phyloP scores from a whole-genome alignment of 2,329 filamentous ascomycete species.

The Exophiala aquamarina region DNA sequence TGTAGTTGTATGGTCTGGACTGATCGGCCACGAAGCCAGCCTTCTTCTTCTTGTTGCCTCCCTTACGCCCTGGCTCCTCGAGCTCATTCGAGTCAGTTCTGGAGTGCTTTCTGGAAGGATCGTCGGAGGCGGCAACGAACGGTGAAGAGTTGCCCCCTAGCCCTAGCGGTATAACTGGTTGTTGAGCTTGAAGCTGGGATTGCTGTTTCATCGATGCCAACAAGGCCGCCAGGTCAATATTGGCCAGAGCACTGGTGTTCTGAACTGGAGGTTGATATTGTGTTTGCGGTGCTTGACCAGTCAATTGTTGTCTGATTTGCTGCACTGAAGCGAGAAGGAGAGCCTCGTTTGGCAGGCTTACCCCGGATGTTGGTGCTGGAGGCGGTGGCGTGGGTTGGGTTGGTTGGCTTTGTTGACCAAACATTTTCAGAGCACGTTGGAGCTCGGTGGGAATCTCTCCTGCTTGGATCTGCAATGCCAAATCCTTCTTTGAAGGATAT shows the following conservation, averaged over 20 bases:
- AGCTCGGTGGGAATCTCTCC: constrained; percentile 14
- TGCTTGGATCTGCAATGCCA: constrained; percentile 29
- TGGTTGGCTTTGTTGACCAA: constrained; percentile 34
- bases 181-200: not conserved
- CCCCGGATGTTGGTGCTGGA: no score
- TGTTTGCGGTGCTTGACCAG: constrained; percentile 16
- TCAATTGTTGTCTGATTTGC: constrained; percentile 33
- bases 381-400: constrained; percentile 27
- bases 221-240: constrained; percentile 19
- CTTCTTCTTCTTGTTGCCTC: constrained; percentile 26
- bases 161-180: constrained; percentile 14
- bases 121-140: constrained; percentile 15
- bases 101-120: constrained; percentile 21
- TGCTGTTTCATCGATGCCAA: constrained; percentile 22
- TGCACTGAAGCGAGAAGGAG: constrained; percentile 24
- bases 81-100: constrained; percentile 22
- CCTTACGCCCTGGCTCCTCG: constrained; percentile 23
- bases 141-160: constrained; percentile 18
- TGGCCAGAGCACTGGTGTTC: constrained; percentile 3
- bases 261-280: constrained; percentile 27
- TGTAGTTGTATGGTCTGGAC: constrained; percentile 40
- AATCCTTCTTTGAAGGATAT: no score
- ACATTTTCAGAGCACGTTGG: constrained; percentile 36
- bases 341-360: no score
- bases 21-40: constrained; percentile 3